These are phyloP conservation scores for Neoconidiobolus thromboides DNA, from an alignment of 371 early-diverging fungal genomes.

Conservation along the genomic window DNA sequence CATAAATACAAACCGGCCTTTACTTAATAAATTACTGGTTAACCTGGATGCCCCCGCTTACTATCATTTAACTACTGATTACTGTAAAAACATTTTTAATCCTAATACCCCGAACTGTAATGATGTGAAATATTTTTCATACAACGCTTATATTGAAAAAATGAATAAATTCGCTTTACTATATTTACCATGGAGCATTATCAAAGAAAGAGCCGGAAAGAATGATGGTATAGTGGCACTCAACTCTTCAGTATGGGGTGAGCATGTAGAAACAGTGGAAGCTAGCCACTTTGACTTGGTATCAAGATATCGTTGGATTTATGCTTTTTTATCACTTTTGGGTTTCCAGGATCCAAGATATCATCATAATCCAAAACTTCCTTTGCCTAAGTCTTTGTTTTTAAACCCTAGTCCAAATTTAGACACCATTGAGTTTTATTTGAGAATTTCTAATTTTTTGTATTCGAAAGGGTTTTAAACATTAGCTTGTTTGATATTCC, in stretches of 20 bases:
- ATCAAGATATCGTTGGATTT: constrained; percentile 11
- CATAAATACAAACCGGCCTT: not conserved
- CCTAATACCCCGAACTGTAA: constrained; percentile 62
- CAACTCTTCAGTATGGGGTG: constrained; percentile 66
- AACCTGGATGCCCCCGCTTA: constrained; percentile 64
- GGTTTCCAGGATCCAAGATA: not conserved
- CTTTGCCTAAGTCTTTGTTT: not conserved
- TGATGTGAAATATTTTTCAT: constrained; percentile 57
- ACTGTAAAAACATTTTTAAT: constrained; percentile 51
- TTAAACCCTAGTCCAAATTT: not conserved
- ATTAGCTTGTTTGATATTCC: not conserved
- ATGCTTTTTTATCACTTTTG: not conserved
- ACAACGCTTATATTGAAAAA: constrained; percentile 39
- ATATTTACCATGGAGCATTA: constrained; percentile 22
- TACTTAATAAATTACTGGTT: constrained; percentile 11
- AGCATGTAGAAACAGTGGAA: constrained; percentile 53
- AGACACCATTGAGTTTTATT: constrained; percentile 1
- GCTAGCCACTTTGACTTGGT: constrained; percentile 73
- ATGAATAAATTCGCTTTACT: constrained; percentile 10
- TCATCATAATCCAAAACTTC: not conserved
- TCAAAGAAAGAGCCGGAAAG: constrained; percentile 51
- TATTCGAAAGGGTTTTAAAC: not conserved
- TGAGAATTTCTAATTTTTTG: not conserved
- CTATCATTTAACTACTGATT: constrained; percentile 68
- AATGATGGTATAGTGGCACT: constrained; percentile 82